Percentiles rank a stretch among this genome's conserved stretches.
phyloP scores from a whole-genome alignment of 805 yeast species.

The Sugiyamaella smithiae region DNA sequence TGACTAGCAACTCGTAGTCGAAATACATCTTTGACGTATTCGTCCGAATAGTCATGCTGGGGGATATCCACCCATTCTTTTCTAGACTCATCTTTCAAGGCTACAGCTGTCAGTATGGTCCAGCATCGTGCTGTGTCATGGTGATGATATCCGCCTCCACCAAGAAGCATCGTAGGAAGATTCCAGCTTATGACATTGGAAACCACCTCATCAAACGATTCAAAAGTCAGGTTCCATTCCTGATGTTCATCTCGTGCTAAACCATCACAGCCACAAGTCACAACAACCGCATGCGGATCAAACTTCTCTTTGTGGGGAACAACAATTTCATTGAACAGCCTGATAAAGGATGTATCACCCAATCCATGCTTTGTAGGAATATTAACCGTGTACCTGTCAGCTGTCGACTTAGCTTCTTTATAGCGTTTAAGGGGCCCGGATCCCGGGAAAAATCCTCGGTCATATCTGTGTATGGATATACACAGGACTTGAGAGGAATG shows the following conservation, averaged over 20 bases:
- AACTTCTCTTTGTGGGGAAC: conserved; percentile 41
- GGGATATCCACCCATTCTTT: conserved; percentile 48
- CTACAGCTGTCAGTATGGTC: conserved; percentile 39
- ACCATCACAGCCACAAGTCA: conserved; percentile 77
- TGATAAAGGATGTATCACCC: conserved; percentile 42
- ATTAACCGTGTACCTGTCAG: conserved; percentile 46
- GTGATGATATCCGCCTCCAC: conserved; percentile 78
- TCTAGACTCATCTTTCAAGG: conserved; percentile 9
- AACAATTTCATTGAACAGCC: conserved; percentile 42
- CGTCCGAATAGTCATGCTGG: conserved; percentile 46
- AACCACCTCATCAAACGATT: conserved; percentile 45
- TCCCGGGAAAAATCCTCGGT: conserved; percentile 71
- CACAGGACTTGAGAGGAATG: conserved; percentile 55
- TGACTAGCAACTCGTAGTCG: conserved; percentile 45
- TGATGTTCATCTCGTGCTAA: conserved; percentile 57
- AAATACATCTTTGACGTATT: conserved; percentile 44
- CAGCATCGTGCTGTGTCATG: conserved; percentile 61
- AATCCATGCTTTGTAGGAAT: conserved; percentile 60
- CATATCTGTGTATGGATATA: conserved; percentile 61
- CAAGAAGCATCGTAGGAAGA: conserved; percentile 50
- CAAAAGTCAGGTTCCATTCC: conserved; percentile 67
- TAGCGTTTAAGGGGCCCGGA: conserved; percentile 46
- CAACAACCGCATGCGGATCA: conserved; percentile 52
- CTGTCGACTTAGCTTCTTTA: conserved; percentile 27
- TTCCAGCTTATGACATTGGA: conserved; percentile 29